Percentiles rank a stretch among this genome's conserved stretches.
These are phyloP conservation scores for Pichia sporocuriosa DNA, from an alignment of 805 yeast species.

Conservation along the genomic window DNA sequence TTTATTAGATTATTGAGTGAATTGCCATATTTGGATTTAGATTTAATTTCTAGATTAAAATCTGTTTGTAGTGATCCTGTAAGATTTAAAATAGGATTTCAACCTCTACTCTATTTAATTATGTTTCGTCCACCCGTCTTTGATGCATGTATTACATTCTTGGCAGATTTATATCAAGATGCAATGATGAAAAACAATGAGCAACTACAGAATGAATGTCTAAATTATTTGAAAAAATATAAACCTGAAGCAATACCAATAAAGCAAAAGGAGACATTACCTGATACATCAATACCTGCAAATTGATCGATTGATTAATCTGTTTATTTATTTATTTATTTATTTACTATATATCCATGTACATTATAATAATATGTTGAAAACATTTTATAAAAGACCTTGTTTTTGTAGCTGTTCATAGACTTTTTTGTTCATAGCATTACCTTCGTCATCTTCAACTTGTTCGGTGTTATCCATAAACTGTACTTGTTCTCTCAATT, in stretches of 20 bases:
- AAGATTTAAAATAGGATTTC: slow-evolving; percentile 71
- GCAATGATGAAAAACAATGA: slow-evolving; percentile 33
- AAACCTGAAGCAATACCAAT: slow-evolving; percentile 16
- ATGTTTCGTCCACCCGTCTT: slow-evolving; percentile 89
- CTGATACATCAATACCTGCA: background rate
- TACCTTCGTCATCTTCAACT: slow-evolving; percentile 89
- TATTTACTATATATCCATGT: background rate
- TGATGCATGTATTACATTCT: slow-evolving; percentile 41
- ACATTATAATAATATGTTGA: too few relatives aligned
- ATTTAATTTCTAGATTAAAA: slow-evolving; percentile 56
- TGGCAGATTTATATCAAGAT: slow-evolving; percentile 40
- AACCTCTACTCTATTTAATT: slow-evolving; percentile 72
- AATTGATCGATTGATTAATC: background rate
- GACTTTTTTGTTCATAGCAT: slow-evolving; percentile 79
- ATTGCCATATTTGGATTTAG: slow-evolving; percentile 65
- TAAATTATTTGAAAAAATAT: slow-evolving; percentile 42
- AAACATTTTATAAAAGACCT: slow-evolving; percentile 70
- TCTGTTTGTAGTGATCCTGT: slow-evolving; percentile 82
- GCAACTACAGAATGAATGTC: slow-evolving; percentile 42
- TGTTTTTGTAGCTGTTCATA: slow-evolving; percentile 83
- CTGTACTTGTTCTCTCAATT: slow-evolving; percentile 32
- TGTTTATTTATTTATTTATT: background rate
- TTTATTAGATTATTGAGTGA: slow-evolving; percentile 83
- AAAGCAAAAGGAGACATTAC: background rate
- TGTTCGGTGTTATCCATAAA: slow-evolving; percentile 56